Evolutionary conservation across 257 asterid genomes (phyloP).

Genomic region (Nyctanthes arbortristis): DNA sequence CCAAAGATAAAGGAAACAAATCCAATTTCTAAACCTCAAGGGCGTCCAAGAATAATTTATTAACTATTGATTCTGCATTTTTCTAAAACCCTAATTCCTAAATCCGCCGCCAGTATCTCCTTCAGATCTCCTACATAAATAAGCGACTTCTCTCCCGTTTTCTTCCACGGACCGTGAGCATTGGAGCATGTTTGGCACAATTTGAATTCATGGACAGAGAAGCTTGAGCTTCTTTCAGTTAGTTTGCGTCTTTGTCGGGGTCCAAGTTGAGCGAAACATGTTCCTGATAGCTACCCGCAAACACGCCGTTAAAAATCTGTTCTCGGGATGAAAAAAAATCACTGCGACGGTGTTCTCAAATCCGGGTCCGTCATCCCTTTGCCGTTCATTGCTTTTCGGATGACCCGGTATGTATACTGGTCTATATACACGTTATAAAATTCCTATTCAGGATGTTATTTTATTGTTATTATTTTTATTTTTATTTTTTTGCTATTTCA

Average conservation of each 20-base stretch:
- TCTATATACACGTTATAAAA: background rate
- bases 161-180: background rate
- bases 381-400: slow-evolving; percentile 42
- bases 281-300: slow-evolving; percentile 30
- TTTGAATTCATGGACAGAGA: no score
- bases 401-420: background rate
- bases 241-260: background rate
- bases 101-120: background rate
- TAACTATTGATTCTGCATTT: background rate
- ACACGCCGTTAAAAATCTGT: slow-evolving; percentile 34
- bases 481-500: background rate
- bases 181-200: background rate
- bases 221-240: no score
- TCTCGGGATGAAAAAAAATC: slow-evolving; percentile 24
- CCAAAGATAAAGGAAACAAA: background rate
- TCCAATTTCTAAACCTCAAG: background rate
- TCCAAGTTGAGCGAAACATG: slow-evolving; percentile 3
- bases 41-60: background rate
- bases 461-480: background rate
- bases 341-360: slow-evolving; percentile 27
- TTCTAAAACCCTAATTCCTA: background rate
- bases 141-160: background rate
- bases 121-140: background rate
- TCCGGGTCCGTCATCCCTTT: slow-evolving; percentile 32
- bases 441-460: background rate